Conservation (phyloP, 139 green algal genomes). For the Picocystis salinarum region DNA sequence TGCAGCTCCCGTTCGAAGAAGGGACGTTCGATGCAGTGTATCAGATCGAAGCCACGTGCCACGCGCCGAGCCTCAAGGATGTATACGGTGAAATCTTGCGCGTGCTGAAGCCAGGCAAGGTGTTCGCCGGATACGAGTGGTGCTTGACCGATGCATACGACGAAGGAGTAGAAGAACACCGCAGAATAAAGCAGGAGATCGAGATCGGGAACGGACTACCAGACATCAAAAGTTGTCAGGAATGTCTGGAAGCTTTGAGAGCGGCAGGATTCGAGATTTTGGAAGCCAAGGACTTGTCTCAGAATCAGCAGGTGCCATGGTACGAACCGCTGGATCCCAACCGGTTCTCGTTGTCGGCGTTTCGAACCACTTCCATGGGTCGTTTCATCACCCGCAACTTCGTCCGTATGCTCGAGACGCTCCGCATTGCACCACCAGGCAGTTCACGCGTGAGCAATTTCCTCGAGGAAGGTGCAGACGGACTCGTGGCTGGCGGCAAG, state of each 20-base stretch:
- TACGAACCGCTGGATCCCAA: conserved; percentile 22
- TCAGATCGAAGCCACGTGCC: conserved; percentile 29
- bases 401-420: conserved; percentile 27
- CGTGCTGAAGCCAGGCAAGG: conserved; percentile 24
- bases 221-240: conserved; percentile 16
- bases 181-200: conserved; percentile 22
- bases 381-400: conserved; percentile 27
- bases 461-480: conserved; percentile 37
- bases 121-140: conserved; percentile 31
- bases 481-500: conserved; percentile 33
- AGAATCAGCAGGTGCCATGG: conserved; percentile 33
- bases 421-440: conserved; percentile 31
- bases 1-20: conserved; percentile 25
- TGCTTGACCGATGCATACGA: conserved; percentile 31
- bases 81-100: conserved; percentile 24
- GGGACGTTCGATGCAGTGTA: conserved; percentile 24
- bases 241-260: conserved; percentile 16
- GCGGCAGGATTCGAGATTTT: conserved; percentile 25
- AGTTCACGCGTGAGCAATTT: conserved; percentile 27
- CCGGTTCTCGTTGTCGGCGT: conserved; percentile 19
- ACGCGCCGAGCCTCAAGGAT: conserved; percentile 20
- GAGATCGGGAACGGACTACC: conserved; percentile 30
- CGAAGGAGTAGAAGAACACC: conserved; percentile 14
- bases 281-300: conserved; percentile 28
- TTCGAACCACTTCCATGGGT: conserved; percentile 29